Evolutionary conservation across 2,329 filamentous ascomycete genomes (phyloP), one percentile per base, ranked within the genome.

Genomic region (Penicillium sp.): DNA sequence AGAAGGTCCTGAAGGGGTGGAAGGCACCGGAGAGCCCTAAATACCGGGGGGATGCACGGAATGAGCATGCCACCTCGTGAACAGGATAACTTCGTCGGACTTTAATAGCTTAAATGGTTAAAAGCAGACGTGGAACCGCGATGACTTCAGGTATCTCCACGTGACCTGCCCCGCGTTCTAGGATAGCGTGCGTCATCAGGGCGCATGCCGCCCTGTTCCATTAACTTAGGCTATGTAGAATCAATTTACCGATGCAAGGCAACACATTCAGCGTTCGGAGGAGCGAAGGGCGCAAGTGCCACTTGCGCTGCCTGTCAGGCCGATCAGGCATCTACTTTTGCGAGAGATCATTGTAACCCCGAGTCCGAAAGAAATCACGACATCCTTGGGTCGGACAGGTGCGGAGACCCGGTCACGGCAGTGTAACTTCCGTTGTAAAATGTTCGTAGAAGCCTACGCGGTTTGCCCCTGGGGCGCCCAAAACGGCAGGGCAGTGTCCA

Each of bases 21-120:
- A 82, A 79, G 61, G 74, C 80, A 24, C 81, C 86, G 0, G 74
- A 83, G 58, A 69, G 75, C 2, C 82, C 86, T 2, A 75, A 72
- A 8, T 93, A 93, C 63, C 76, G n/a, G 65, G 33, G 87, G 87
- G 0, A 70, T 79, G 63, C 88, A 91, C 71, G 88, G 87, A 2
- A 78, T 89, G 75, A 68, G 48, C 13, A 74, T 84, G 62, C 81
- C 73, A 3, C 39, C 56, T 15, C 66, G 73, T n/a, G 64, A 69
- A 31, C 51, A 64, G 13, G 67, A 68, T 43, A 62, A 56, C 21
- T 65, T 63, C 51, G 57, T 61, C 52, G 68, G 68, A 12, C 21
- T 68, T 15, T 70, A 60, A 47, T 1, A 33, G 28, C 16, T 23
- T 2, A 23, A 24, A 31, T 12, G 41, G 31, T 43, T n/a, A 28